Percentiles rank a stretch among this genome's conserved stretches.
These are phyloP conservation scores for Globisporangium cylindrosporum DNA, from an alignment of 352 stramenopile genomes.

Conservation along the genomic window DNA sequence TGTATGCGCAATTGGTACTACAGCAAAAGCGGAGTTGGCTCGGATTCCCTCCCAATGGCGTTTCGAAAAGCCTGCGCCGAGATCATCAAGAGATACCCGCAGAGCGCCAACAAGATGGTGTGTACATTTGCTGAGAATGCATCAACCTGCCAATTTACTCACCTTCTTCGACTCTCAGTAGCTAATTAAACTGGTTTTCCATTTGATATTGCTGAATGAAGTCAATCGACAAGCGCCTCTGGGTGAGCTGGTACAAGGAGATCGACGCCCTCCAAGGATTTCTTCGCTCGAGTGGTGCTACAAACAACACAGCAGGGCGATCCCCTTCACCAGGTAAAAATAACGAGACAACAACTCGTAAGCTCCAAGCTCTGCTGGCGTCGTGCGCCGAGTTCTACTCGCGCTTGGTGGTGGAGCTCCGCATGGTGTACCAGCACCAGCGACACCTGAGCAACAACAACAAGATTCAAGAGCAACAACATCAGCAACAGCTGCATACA, in stretches of 20 bases:
- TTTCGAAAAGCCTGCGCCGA: slow-evolving; percentile 36
- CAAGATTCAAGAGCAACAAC: not conserved
- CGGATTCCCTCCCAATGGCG: slow-evolving; percentile 6
- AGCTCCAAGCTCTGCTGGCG: slow-evolving; percentile 8
- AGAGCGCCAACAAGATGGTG: slow-evolving; percentile 35
- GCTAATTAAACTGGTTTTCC: not conserved
- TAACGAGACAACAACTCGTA: not conserved
- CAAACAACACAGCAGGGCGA: slow-evolving; percentile 14
- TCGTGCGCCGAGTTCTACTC: slow-evolving; percentile 17
- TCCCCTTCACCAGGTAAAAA: slow-evolving; percentile 1
- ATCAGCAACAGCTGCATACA: slow-evolving; percentile 15
- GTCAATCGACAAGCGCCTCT: slow-evolving; percentile 55
- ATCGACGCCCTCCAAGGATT: slow-evolving; percentile 33
- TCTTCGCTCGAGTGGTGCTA: not conserved
- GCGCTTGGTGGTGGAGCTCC: slow-evolving; percentile 5
- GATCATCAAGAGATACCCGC: slow-evolving; percentile 34
- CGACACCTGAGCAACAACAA: not conserved
- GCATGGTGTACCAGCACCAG: not conserved
- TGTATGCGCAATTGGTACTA: not conserved
- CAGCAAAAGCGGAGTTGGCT: not conserved
- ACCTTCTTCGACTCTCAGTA: not conserved
- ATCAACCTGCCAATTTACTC: not conserved
- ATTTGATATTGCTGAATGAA: not conserved
- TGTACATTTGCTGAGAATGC: not conserved
- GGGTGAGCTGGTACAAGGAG: slow-evolving; percentile 64